Base-by-base conservation (phyloP, 208 protist genomes). In the Vickermania ingenoplastis region DNA sequence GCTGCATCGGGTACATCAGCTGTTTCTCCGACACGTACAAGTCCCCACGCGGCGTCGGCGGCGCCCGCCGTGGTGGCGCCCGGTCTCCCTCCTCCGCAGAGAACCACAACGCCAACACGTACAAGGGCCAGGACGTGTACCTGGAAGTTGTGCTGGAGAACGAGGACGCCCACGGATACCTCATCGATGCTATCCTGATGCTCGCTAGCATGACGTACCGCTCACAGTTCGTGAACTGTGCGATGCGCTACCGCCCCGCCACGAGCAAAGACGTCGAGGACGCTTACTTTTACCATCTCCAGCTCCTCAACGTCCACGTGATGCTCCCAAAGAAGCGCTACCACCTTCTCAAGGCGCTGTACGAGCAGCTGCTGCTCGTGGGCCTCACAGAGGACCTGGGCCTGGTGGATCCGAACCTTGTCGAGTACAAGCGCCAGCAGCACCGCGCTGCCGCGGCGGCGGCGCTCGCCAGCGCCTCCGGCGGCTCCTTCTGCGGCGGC, bases 161-260 rank as follows among this genome's bases (percentile, higher is more conserved):
- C 29, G 65, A 78, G 48, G 63, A 69, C 17, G 63, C 76, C 29
- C 71, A 81, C 59, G 31, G 49, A 31, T 86, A 78, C 50, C 57
- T 93, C 48, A 65, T 79, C 22, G 83, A 93, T 53, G 68, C 77
- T 4, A 77, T 87, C 21, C 58, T 91, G 24, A 73, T 93, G 56
- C 62, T 93, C 56, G 86, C 86, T 45, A 77, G 73, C 55, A 80
- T 93, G 57, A 74, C 76, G 41, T 93, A 90, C 65, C 77, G 86
- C 56, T 87, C 84, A 53, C 86, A 93, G 69, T 93, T 86, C 75
- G 11, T 91, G 41, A 89, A 77, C 23, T 78, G 78, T 49, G 81
- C 72, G 70, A 89, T 89, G 72, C 63, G 74, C 61, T 69, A 91
- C 52, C 71, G 68, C 31, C 71, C 78, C 29, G 57, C 75, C 14